A percentile compares a stretch with the other conserved stretches of the same genome.
Evolutionary conservation across 2,329 filamentous ascomycete species (phyloP).

Genomic region (Diaporthe ilicicola): DNA sequence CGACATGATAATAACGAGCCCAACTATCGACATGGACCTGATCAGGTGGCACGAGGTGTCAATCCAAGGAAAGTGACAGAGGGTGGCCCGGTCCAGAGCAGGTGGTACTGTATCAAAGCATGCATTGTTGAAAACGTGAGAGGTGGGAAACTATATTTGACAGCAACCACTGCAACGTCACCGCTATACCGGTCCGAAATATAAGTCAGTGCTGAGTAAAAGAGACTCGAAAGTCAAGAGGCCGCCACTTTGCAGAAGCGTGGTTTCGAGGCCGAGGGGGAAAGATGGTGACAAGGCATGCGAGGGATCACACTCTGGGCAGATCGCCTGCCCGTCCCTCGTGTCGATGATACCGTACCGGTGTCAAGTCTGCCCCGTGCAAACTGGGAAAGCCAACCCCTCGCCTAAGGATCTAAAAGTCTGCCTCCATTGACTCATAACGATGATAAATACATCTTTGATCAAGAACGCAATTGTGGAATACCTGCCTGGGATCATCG

Average conservation of each 20-base stretch:
- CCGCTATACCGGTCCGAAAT: background rate
- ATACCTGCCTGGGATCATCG: conserved; percentile 3
- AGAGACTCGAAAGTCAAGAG: background rate
- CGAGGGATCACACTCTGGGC: background rate
- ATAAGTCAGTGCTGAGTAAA: conserved; percentile 11
- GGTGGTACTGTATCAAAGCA: background rate
- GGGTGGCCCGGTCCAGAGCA: background rate
- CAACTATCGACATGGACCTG: background rate
- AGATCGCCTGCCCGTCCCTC: conserved; percentile 12
- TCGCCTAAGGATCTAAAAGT: conserved; percentile 1
- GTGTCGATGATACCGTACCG: conserved; percentile 18
- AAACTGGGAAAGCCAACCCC: background rate
- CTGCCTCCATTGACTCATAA: conserved; percentile 24
- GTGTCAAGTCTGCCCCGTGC: conserved; percentile 22
- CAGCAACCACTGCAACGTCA: background rate
- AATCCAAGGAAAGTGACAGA: background rate
- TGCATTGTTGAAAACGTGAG: background rate
- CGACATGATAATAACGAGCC: background rate
- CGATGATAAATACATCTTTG: conserved; percentile 30
- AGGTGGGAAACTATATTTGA: background rate
- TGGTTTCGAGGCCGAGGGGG: background rate
- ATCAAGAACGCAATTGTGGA: background rate
- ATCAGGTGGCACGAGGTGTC: background rate
- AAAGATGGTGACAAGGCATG: background rate
- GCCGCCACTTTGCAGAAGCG: background rate